Percentiles rank a stretch among this genome's conserved stretches.
phyloP scores from a whole-genome alignment of 2,329 filamentous ascomycete species.

The Trichocomaceae sp. region DNA sequence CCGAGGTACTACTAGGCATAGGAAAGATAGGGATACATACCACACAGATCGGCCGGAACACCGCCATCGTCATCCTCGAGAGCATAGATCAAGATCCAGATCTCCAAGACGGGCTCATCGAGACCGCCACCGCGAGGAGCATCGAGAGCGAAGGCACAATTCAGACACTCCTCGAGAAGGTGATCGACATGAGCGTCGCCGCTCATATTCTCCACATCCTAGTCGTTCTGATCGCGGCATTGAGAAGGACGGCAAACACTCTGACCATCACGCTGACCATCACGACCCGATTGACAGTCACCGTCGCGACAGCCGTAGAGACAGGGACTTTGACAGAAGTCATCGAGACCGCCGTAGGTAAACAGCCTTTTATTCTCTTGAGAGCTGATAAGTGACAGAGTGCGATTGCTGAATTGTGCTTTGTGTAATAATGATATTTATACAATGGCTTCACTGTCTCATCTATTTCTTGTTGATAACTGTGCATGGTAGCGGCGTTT shows the following conservation, averaged over 20 bases:
- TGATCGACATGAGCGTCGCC: not conserved
- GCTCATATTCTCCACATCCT: not conserved
- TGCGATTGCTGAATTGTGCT: not conserved
- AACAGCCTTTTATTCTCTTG: not conserved
- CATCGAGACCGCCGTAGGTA: slow-evolving; percentile 1
- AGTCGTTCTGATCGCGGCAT: not conserved
- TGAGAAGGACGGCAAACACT: slow-evolving; percentile 20
- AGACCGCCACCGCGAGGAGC: slow-evolving; percentile 23
- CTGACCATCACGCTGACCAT: slow-evolving; percentile 21
- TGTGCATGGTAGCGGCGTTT: slow-evolving; percentile 15
- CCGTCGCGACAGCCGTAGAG: slow-evolving; percentile 2
- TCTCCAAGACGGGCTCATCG: slow-evolving; percentile 23
- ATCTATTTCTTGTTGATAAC: not conserved
- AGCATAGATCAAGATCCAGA: slow-evolving; percentile 17
- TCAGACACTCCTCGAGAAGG: slow-evolving; percentile 1
- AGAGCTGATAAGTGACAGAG: not conserved
- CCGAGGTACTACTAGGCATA: slow-evolving; percentile 1
- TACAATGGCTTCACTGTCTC: not conserved
- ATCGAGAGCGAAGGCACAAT: slow-evolving; percentile 17
- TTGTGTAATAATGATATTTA: not conserved
- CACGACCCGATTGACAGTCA: slow-evolving; percentile 19
- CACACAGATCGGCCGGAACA: not conserved
- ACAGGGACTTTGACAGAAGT: slow-evolving; percentile 21
- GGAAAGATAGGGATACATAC: slow-evolving; percentile 5
- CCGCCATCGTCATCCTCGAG: slow-evolving; percentile 1